Percentiles rank a stretch among this genome's conserved stretches.
These are phyloP conservation scores for Agapanthus africanus DNA, from an alignment of 106 monocot species.

Conservation along the genomic window DNA sequence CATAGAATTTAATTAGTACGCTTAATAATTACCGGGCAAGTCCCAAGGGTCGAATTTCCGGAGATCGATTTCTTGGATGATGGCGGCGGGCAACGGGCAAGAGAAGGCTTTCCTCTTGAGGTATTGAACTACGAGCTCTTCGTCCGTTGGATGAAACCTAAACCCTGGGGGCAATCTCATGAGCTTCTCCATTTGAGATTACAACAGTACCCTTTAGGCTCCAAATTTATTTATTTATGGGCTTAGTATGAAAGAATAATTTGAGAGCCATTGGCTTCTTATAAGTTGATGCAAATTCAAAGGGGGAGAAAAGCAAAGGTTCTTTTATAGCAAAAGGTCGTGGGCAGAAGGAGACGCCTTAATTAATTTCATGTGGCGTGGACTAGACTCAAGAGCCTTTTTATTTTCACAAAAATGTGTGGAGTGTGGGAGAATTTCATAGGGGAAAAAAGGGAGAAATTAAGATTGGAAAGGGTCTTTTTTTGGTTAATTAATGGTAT, in stretches of 20 bases:
- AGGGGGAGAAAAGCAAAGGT: neutral
- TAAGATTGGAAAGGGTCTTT: neutral
- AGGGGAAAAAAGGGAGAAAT: neutral
- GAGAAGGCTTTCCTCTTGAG: conserved; percentile 21
- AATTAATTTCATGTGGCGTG: conserved; percentile 3
- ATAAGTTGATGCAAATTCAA: no score
- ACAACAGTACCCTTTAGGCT: neutral
- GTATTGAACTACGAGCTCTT: conserved; percentile 32
- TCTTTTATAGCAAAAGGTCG: neutral
- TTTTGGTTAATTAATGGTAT: neutral
- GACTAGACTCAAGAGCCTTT: neutral
- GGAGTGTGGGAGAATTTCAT: neutral
- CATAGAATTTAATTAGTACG: no score
- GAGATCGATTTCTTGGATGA: conserved; percentile 20
- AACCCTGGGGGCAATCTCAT: conserved; percentile 22
- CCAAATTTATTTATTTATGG: neutral
- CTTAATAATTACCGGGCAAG: conserved; percentile 14
- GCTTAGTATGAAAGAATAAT: neutral
- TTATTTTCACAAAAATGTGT: no score
- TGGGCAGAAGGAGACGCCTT: neutral
- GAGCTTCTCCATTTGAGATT: conserved; percentile 5
- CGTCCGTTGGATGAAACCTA: conserved; percentile 22
- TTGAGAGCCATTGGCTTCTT: neutral
- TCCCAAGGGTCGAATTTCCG: conserved; percentile 15
- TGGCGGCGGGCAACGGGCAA: conserved; percentile 18